Percentiles rank a stretch among this genome's conserved stretches.
These are phyloP conservation scores for Drechslerella dactyloides DNA, from an alignment of 2,329 filamentous ascomycete species.

Conservation along the genomic window DNA sequence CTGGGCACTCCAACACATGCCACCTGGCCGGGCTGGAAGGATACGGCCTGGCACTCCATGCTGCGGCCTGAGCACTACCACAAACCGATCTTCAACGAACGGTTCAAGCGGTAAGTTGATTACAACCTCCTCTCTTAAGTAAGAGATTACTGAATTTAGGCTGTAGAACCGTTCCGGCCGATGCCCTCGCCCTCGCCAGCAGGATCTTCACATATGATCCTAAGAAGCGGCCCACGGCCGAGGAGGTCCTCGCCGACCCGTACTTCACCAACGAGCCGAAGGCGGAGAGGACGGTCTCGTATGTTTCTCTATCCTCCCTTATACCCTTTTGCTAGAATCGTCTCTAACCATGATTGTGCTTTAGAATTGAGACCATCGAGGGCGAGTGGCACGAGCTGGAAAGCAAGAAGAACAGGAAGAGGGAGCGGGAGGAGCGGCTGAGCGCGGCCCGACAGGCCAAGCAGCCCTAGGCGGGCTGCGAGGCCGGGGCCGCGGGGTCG, in stretches of 20 bases:
- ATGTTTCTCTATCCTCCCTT: conserved; percentile 59
- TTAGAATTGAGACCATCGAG: conserved; percentile 75
- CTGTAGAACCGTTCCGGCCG: conserved; percentile 67
- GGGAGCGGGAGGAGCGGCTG: conserved; percentile 75
- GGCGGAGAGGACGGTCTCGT: conserved; percentile 76
- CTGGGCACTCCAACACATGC: conserved; percentile 83
- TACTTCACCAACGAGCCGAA: conserved; percentile 88
- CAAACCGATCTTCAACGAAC: conserved; percentile 78
- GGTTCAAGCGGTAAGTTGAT: conserved; percentile 65
- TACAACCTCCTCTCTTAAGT: not conserved
- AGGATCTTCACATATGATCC: conserved; percentile 93
- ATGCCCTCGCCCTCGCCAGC: conserved; percentile 80
- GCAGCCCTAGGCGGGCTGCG: conserved; percentile 24
- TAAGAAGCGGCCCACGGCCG: conserved; percentile 77
- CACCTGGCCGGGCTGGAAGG: conserved; percentile 87
- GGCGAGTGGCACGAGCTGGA: conserved; percentile 99
- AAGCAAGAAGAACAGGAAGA: conserved; percentile 82
- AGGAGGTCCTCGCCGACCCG: conserved; percentile 80
- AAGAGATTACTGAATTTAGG: conserved; percentile 1
- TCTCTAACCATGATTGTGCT: conserved; percentile 52
- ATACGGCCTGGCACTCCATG: conserved; percentile 97
- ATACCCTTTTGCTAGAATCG: conserved; percentile 6
- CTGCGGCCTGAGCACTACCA: conserved; percentile 77
- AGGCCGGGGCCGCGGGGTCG: not conserved
- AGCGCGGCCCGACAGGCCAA: conserved; percentile 60